A percentile compares a stretch with the other conserved stretches of the same genome.
phyloP scores from a whole-genome alignment of 345 rosid species.

The Geranium rotundifolium region DNA sequence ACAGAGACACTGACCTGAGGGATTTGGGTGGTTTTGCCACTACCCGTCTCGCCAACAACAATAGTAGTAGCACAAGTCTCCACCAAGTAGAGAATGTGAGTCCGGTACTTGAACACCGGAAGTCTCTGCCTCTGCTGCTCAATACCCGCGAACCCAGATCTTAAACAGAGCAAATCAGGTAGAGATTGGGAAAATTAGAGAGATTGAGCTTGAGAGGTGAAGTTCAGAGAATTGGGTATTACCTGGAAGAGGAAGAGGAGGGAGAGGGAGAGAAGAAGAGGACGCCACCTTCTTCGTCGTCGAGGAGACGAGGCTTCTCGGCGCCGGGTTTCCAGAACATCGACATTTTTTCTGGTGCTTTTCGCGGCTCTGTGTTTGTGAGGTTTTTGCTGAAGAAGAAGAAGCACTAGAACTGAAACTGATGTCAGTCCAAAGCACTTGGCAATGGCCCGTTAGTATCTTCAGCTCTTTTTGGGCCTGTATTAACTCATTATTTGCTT shows the following conservation, averaged over 20 bases:
- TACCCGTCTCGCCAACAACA: constrained; percentile 93
- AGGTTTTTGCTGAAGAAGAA: no score
- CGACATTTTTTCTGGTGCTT: constrained; percentile 28
- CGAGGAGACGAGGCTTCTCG: constrained; percentile 71
- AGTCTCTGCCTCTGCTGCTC: constrained; percentile 88
- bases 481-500: no score
- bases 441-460: no score
- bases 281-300: constrained; percentile 94
- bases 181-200: background rate
- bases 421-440: no score
- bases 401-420: no score
- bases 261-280: constrained; percentile 40
- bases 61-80: constrained; percentile 89
- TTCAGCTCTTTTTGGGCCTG: no score
- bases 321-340: constrained; percentile 91
- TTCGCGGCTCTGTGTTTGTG: no score
- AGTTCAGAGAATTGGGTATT: constrained; percentile 1
- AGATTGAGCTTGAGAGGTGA: background rate
- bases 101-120: constrained; percentile 76
- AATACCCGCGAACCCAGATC: constrained; percentile 56
- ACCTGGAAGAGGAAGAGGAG: constrained; percentile 68
- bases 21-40: constrained; percentile 96
- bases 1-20: constrained; percentile 53
- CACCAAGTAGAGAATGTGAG: constrained; percentile 68
- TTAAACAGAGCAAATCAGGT: constrained; percentile 4